Percentiles rank a stretch among this genome's conserved stretches.
Conservation (phyloP, 2,329 filamentous ascomycete species). For the Aspergillus sp. region DNA sequence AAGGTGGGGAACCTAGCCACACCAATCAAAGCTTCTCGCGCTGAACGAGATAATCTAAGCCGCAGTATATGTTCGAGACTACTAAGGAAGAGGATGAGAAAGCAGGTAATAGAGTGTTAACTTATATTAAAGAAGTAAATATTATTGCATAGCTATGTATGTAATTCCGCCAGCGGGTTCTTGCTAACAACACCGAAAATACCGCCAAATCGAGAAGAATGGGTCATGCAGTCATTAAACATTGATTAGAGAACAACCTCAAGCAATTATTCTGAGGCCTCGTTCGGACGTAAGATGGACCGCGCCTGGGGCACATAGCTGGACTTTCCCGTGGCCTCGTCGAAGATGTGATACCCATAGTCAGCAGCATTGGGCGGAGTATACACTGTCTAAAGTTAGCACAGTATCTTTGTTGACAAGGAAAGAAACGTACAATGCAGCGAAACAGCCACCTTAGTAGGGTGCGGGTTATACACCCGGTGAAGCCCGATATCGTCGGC, state of each 20-base stretch:
- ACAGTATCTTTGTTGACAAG: neutral
- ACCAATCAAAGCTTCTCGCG: neutral
- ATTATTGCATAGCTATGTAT: too few species aligned
- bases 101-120: too few species aligned
- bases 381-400: conserved; percentile 24
- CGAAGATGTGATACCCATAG: conserved; percentile 34
- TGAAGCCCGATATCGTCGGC: conserved; percentile 34
- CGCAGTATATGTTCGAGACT: too few species aligned
- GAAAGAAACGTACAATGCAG: conserved; percentile 27
- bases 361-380: conserved; percentile 36
- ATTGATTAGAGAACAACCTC: too few species aligned
- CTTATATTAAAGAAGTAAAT: too few species aligned
- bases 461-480: conserved; percentile 30
- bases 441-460: conserved; percentile 30
- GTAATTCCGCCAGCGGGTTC: too few species aligned
- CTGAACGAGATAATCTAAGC: too few species aligned
- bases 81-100: too few species aligned
- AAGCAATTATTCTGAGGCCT: neutral
- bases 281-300: neutral
- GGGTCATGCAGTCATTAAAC: too few species aligned
- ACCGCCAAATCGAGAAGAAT: too few species aligned
- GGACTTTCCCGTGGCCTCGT: conserved; percentile 27
- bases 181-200: too few species aligned
- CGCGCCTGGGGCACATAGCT: conserved; percentile 21
- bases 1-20: neutral